Percentiles rank a stretch among this genome's conserved stretches.
Evolutionary conservation across 202 grass and related monocot genomes (phyloP).

Genomic region (Cymbopogon flexuosus): DNA sequence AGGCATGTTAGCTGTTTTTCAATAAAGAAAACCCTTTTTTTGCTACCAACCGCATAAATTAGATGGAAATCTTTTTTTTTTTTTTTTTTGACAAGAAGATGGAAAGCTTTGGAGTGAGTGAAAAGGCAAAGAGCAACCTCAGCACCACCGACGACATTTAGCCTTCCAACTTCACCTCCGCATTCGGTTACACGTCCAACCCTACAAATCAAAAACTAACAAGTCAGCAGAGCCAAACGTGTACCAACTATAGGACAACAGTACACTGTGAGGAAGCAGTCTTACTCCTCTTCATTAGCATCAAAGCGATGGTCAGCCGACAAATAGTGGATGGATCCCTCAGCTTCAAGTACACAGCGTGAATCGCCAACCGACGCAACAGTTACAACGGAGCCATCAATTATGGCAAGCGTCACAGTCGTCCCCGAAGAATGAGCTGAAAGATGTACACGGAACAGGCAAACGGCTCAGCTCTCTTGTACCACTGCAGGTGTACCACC

Average conservation of each 20-base stretch:
- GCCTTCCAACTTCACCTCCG: constrained; percentile 83
- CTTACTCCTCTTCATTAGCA: constrained; percentile 64
- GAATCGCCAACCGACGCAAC: constrained; percentile 74
- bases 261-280: background rate
- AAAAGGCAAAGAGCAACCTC: constrained; percentile 54
- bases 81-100: too few species aligned
- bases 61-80: constrained; percentile 12
- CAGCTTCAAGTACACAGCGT: constrained; percentile 53
- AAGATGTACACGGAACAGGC: background rate
- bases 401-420: constrained; percentile 66
- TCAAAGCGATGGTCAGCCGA: constrained; percentile 73
- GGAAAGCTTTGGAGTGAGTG: background rate
- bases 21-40: background rate
- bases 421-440: constrained; percentile 70
- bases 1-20: background rate
- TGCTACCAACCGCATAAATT: background rate
- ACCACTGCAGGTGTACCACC: background rate
- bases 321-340: constrained; percentile 54
- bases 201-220: constrained; percentile 35
- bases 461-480: background rate
- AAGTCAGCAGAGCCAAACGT: background rate
- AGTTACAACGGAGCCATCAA: constrained; percentile 57
- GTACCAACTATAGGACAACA: background rate
- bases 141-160: constrained; percentile 75
- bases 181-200: constrained; percentile 76